Percentiles rank a stretch among this genome's conserved stretches.
phyloP scores from a whole-genome alignment of 306 rosid genomes.

The Fagus crenata region DNA sequence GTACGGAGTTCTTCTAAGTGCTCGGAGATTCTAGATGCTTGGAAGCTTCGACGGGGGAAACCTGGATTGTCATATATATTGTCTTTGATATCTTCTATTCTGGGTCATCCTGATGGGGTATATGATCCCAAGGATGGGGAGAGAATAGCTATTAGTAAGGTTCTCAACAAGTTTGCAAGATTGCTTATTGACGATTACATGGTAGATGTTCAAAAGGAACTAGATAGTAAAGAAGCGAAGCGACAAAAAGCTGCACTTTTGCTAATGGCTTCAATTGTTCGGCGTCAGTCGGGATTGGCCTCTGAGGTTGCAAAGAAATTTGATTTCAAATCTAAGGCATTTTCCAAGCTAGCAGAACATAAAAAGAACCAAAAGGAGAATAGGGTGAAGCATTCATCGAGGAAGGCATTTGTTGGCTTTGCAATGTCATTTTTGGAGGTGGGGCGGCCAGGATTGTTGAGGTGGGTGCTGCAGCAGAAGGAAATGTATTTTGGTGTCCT shows the following conservation, averaged over 20 bases:
- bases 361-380: conserved; percentile 32
- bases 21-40: conserved; percentile 67
- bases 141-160: conserved; percentile 42
- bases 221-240: conserved; percentile 56
- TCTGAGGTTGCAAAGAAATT: conserved; percentile 68
- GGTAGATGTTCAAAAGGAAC: conserved; percentile 62
- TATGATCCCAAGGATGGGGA: conserved; percentile 40
- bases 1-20: conserved; percentile 58
- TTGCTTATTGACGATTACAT: conserved; percentile 45
- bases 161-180: conserved; percentile 64
- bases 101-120: conserved; percentile 62
- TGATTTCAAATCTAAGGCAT: conserved; percentile 62
- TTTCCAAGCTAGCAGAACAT: conserved; percentile 42
- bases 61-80: conserved; percentile 56
- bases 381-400: conserved; percentile 35
- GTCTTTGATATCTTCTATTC: conserved; percentile 39
- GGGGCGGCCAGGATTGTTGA: conserved; percentile 76
- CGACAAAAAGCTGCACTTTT: conserved; percentile 64
- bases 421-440: conserved; percentile 91
- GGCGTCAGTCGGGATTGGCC: conserved; percentile 70
- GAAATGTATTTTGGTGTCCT: conserved; percentile 83
- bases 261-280: conserved; percentile 61
- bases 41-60: conserved; percentile 72
- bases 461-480: conserved; percentile 76
- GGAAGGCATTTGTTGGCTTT: conserved; percentile 77